Evolutionary conservation across 352 stramenopile genomes (phyloP), one percentile per base, ranked within the genome.

Genomic region (Phytophthora pini): DNA sequence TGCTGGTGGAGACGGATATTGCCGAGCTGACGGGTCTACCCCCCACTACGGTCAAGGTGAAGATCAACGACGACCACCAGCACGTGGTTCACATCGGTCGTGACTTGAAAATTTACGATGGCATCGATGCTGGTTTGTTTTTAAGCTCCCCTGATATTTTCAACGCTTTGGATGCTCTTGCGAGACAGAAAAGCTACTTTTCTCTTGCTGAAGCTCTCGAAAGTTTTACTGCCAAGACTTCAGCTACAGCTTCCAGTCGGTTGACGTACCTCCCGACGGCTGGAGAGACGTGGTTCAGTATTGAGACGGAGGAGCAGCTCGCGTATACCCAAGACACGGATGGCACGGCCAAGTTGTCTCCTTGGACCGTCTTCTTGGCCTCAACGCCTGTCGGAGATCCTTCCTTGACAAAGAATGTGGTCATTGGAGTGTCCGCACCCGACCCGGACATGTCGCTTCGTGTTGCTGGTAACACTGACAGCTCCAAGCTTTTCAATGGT

Each of bases 241-340:
- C 17, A 36, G 29, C 11, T 32, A 46, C 56, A 20, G 79, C 68
- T 59, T 77, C 74, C 55, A 85, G 88, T 58, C 83, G 82, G 10
- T 64, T 93, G 46, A 79, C 77, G 41, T 92, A 88, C 47, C 62
- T 88, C 26, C 62, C 80, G 26, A 93, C 85, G 0, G 75, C 79
- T 13, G 85, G 85, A 45, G 81, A 90, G 48, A 91, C 84, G 34
- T 93, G 85, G 85, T 91, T 93, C 43, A 91, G 85, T 57, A 91
- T 93, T 59, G 85, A 93, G 72, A 92, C 85, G 6, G 76, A 92
- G 68, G 83, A 92, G 70, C 85, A 93, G 56, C 68, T 92, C 43
- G 85, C 82, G 13, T 90, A 87, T 54, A 93, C 83, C 22, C 77
- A 90, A 67, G 82, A 93, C 65, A 90, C 70, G 43, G 80, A 92